These are phyloP conservation scores for Diaporthe eres DNA, from an alignment of 2,329 filamentous ascomycete species.

Conservation along the genomic window DNA sequence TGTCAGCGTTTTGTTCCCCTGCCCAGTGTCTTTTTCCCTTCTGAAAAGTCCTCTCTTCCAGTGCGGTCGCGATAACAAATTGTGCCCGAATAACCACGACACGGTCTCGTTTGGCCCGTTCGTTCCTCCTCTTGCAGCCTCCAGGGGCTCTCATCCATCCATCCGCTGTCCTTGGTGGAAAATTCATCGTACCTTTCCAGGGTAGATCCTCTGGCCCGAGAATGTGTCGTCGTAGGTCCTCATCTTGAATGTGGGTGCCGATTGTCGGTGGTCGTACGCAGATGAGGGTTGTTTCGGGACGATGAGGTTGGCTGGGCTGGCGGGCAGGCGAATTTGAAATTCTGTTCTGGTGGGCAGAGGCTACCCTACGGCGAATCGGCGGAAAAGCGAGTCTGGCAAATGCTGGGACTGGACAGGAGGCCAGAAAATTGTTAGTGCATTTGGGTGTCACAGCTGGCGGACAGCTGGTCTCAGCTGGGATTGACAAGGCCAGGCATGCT, in stretches of 20 bases:
- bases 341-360: constrained; percentile 40
- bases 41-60: not conserved
- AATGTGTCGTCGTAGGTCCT: constrained; percentile 77
- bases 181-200: constrained; percentile 71
- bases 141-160: not conserved
- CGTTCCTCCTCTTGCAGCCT: constrained; percentile 36
- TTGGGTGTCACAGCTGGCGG: not conserved
- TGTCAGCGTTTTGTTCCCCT: constrained; percentile 47
- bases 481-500: not conserved
- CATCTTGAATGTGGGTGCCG: constrained; percentile 64
- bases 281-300: constrained; percentile 42
- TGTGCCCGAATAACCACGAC: not conserved
- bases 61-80: not conserved
- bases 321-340: constrained; percentile 41
- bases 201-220: constrained; percentile 77
- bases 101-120: not conserved
- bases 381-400: not conserved
- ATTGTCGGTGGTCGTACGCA: constrained; percentile 55
- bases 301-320: constrained; percentile 40
- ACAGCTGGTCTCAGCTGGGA: not conserved
- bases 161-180: constrained; percentile 30
- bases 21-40: not conserved
- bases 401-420: not conserved
- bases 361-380: constrained; percentile 33
- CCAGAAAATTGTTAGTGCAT: constrained; percentile 30